Percentiles rank a stretch among this genome's conserved stretches.
These are phyloP conservation scores for Camillea tinctor DNA, from an alignment of 2,329 filamentous ascomycete genomes.

Conservation along the genomic window DNA sequence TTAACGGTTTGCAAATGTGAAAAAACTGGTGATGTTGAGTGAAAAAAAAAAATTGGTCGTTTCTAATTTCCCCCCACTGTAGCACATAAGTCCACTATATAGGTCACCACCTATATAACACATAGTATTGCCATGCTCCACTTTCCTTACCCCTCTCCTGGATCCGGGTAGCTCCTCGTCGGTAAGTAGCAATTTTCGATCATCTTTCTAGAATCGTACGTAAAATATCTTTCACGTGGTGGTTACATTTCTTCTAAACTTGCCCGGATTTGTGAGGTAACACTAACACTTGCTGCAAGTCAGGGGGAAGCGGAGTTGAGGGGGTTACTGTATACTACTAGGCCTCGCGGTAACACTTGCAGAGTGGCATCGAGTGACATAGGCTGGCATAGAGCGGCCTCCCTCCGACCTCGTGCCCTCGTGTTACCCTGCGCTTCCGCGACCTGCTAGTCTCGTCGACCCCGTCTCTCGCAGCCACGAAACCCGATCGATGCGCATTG, in stretches of 20 bases:
- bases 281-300: background rate
- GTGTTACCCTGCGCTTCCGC: background rate
- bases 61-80: too few species aligned
- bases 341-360: background rate
- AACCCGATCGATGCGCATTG: background rate
- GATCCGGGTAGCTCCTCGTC: background rate
- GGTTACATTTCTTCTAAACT: background rate
- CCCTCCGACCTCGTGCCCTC: background rate
- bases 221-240: background rate
- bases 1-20: too few species aligned
- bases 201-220: background rate
- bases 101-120: too few species aligned
- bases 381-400: background rate
- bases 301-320: too few species aligned
- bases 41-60: too few species aligned
- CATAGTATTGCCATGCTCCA: background rate
- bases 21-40: too few species aligned
- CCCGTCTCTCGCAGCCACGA: background rate
- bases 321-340: background rate
- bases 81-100: too few species aligned
- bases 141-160: background rate
- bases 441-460: background rate
- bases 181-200: background rate
- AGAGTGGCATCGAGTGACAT: background rate
- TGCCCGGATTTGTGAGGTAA: constrained; percentile 1